These are phyloP conservation scores for Neurospora sp. DNA, from an alignment of 495 filamentous ascomycete genomes.

Conservation along the genomic window DNA sequence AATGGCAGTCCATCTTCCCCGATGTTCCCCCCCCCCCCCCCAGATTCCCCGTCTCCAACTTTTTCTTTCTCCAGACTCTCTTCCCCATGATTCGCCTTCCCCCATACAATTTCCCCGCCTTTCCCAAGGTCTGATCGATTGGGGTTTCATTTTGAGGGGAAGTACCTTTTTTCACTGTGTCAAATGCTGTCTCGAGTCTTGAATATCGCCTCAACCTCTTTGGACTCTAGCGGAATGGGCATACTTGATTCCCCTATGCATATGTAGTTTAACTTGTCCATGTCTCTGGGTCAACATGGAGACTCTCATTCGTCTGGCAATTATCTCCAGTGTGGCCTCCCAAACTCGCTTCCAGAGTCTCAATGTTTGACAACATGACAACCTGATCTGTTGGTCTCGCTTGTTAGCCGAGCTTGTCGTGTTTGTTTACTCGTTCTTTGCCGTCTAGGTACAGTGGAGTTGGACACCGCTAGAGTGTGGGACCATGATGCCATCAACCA, in stretches of 20 bases:
- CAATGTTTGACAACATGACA: not conserved
- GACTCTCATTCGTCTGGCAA: not conserved
- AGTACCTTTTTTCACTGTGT: not conserved
- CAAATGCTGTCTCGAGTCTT: not conserved
- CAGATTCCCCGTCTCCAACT: not conserved
- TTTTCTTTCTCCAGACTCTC: not conserved
- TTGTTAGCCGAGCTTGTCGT: not conserved
- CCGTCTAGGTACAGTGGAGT: not conserved
- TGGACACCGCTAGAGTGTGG: not conserved
- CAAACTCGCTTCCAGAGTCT: not conserved
- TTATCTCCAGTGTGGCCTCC: not conserved
- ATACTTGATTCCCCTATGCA: not conserved
- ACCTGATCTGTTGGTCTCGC: not conserved
- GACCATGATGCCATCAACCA: not conserved
- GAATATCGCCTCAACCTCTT: not conserved
- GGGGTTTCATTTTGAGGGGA: not conserved
- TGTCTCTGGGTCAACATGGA: not conserved
- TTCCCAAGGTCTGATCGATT: not conserved
- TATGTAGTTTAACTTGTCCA: not conserved
- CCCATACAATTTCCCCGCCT: not conserved
- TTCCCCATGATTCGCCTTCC: not conserved
- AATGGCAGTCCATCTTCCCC: not conserved
- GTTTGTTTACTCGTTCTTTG: not conserved
- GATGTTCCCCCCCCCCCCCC: not conserved
- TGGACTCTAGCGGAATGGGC: not conserved